Percentiles rank a stretch among this genome's conserved stretches.
These are phyloP conservation scores for Colletotrichum noveboracense DNA, from an alignment of 2,329 filamentous ascomycete genomes.

Conservation along the genomic window DNA sequence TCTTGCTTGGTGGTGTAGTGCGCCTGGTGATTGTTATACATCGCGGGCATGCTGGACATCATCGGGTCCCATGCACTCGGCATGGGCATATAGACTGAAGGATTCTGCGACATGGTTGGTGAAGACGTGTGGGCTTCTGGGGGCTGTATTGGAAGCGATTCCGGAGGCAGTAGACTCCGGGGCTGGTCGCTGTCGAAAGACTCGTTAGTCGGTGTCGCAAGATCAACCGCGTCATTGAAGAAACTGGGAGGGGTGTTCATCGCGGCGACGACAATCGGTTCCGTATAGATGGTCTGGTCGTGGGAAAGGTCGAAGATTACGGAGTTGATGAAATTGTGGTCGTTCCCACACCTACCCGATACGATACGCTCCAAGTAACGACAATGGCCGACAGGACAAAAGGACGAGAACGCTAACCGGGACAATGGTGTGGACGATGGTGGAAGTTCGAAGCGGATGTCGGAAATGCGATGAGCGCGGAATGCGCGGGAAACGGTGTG, in stretches of 20 bases:
- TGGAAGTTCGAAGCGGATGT: neutral
- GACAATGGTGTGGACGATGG: neutral
- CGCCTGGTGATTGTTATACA: constrained; percentile 2
- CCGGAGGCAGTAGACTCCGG: constrained; percentile 1
- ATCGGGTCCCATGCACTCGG: constrained; percentile 11
- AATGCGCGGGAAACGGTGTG: neutral
- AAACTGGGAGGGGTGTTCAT: constrained; percentile 23
- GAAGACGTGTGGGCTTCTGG: neutral
- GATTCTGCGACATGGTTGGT: neutral
- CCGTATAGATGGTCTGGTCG: neutral
- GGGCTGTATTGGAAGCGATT: neutral
- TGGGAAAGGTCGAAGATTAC: neutral
- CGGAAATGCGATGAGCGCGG: neutral
- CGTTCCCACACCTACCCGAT: neutral
- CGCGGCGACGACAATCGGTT: neutral
- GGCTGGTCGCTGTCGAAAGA: constrained; percentile 20
- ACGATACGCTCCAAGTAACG: neutral
- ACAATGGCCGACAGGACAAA: neutral
- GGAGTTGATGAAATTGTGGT: neutral
- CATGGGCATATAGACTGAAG: constrained; percentile 6
- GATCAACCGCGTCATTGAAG: constrained; percentile 20
- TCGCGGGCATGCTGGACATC: neutral
- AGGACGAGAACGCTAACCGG: neutral
- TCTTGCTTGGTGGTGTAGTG: constrained; percentile 17
- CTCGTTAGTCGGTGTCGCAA: constrained; percentile 18